These are phyloP conservation scores for Fusarium vanettenii DNA, from an alignment of 2,329 filamentous ascomycete species.

Conservation along the genomic window DNA sequence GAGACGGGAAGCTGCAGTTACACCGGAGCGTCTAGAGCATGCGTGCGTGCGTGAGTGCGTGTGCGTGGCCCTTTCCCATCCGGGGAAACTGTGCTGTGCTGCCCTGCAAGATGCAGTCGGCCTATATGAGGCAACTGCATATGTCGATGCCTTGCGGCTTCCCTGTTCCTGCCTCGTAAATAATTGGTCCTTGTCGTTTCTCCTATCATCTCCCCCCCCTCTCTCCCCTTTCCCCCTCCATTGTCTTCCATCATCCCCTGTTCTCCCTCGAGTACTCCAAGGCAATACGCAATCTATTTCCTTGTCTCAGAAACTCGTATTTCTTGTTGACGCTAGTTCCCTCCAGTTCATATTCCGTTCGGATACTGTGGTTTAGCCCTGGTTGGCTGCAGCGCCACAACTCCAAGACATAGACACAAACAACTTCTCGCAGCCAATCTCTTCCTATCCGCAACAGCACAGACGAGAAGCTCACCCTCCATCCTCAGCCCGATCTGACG, in stretches of 20 bases:
- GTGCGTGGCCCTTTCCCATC: constrained; percentile 11
- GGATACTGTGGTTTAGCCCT: not conserved
- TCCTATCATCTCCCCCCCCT: not conserved
- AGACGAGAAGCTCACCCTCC: not conserved
- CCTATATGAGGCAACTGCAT: constrained; percentile 16
- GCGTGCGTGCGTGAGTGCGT: too few relatives aligned
- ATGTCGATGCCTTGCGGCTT: not conserved
- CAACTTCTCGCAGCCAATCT: not conserved
- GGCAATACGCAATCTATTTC: not conserved
- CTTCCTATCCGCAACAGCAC: not conserved
- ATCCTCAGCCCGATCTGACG: not conserved
- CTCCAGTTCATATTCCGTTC: not conserved
- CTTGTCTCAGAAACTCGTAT: not conserved
- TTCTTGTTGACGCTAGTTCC: not conserved
- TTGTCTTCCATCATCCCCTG: not conserved
- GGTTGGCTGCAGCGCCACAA: not conserved
- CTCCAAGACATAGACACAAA: not conserved
- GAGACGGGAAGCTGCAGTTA: constrained; percentile 28
- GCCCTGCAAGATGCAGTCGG: constrained; percentile 20
- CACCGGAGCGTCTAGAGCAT: constrained; percentile 4
- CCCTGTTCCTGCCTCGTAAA: not conserved
- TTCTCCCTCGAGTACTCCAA: not conserved
- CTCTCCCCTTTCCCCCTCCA: not conserved
- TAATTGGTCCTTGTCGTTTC: not conserved
- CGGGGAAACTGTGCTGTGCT: not conserved